These are phyloP conservation scores for Pichia sp. DNA, from an alignment of 1,139 yeast species.

Conservation along the genomic window DNA sequence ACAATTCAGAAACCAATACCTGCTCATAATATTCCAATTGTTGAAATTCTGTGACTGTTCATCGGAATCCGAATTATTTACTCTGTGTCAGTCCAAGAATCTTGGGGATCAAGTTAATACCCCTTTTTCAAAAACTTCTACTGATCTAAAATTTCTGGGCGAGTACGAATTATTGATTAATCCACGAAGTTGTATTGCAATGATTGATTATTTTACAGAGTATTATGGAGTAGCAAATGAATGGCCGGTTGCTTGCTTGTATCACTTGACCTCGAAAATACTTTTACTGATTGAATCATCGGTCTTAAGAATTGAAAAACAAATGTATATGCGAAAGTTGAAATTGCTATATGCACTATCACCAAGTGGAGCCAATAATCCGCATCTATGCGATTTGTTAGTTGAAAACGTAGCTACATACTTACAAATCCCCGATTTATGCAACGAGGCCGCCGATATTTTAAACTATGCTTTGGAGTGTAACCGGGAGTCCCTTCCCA, in stretches of 20 bases:
- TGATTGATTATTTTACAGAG: slow-evolving; percentile 9
- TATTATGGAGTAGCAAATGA: slow-evolving; percentile 14
- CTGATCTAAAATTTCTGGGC: slow-evolving; percentile 5
- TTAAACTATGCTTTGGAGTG: slow-evolving; percentile 13
- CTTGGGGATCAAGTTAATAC: not conserved
- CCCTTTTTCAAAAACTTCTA: slow-evolving; percentile 1
- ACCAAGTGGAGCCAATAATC: slow-evolving; percentile 11
- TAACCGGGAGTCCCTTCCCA: not conserved
- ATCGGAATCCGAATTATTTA: slow-evolving; percentile 4
- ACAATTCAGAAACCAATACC: slow-evolving; percentile 23
- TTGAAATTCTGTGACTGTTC: slow-evolving; percentile 33
- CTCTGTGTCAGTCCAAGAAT: not conserved
- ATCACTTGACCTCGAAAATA: slow-evolving; percentile 33
- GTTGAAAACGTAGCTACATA: slow-evolving; percentile 22
- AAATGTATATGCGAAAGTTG: slow-evolving; percentile 30
- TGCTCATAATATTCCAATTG: slow-evolving; percentile 27
- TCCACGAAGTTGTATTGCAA: slow-evolving; percentile 12
- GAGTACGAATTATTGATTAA: slow-evolving; percentile 15
- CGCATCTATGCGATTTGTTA: slow-evolving; percentile 22
- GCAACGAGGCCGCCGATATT: slow-evolving; percentile 24
- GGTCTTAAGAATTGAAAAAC: slow-evolving; percentile 22
- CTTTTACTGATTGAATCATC: slow-evolving; percentile 25
- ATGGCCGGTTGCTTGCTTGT: slow-evolving; percentile 33
- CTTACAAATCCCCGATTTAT: slow-evolving; percentile 16
- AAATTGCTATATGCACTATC: slow-evolving; percentile 32